Evolutionary conservation across 2,329 filamentous ascomycete genomes (phyloP), one percentile per base, ranked within the genome.

Genomic region (Colletotrichum godetiae): DNA sequence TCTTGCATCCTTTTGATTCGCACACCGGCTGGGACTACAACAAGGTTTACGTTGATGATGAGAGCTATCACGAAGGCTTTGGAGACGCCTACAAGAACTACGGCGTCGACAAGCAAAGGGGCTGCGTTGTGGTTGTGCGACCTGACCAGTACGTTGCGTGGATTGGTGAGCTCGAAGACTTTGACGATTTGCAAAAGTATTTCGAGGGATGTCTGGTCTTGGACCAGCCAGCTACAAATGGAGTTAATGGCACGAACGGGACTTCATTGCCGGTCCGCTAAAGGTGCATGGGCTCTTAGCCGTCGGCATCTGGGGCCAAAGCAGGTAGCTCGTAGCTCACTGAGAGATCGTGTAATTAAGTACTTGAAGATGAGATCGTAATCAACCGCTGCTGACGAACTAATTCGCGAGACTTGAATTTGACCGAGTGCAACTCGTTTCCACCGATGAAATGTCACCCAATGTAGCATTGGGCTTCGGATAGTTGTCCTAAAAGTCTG

Each of bases 141-240:
- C 93, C 92, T 2, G 93, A 94, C 82, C 91, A 92, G 78, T 91
- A 94, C 80, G 88, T 94, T 37, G 86, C 79, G 1, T 83, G 81
- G 77, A 75, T 86, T 1, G 81, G 82, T 1, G 79, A 82, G 19
- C 74, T 86, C 24, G 81, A 84, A 27, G 81, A 83, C 37, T 81
- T 83, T 46, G 79, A 77, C 2, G 77, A 77, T 3, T 49, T 84
- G 42, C 77, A 81, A 70, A 67, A 74, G n/a, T 84, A 84, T 62
- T 84, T 84, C 60, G 76, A 78, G 22, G 77, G 76, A 1, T 80
- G 77, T 19, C 76, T 82, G 4, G 67, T 76, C 0, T 13, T 73
- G 4, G 29, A 29, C 5, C 29, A 52, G 12, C 27, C 19, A 52
- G 55, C 10, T 15, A 6, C 15, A 2, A 68, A 70, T n/a, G 70